Percentiles rank a stretch among this genome's conserved stretches.
Conservation (phyloP, 306 rosid species). For the Acacia acuminata region DNA sequence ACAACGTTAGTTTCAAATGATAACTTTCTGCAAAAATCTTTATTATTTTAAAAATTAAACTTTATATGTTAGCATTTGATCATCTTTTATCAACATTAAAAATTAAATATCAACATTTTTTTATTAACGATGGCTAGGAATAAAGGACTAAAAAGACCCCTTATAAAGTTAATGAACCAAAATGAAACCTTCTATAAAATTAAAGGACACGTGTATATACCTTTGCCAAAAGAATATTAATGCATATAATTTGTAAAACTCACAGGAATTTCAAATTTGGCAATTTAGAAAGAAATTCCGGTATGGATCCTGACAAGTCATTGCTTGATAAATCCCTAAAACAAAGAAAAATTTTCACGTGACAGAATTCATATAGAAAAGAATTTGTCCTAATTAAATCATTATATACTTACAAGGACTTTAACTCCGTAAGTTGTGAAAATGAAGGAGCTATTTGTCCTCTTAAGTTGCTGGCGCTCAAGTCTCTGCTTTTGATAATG, state of each 20-base stretch:
- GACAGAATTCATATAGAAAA: background rate
- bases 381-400: background rate
- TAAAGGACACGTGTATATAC: no score
- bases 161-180: no score
- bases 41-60: no score
- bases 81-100: no score
- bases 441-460: background rate
- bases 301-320: slow-evolving; percentile 40
- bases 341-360: background rate
- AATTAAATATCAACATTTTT: no score
- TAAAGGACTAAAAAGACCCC: no score
- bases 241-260: background rate
- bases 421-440: background rate
- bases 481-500: background rate
- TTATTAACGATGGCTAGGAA: no score
- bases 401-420: slow-evolving; percentile 7
- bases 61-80: no score
- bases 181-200: no score
- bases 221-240: no score
- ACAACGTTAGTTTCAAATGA: no score
- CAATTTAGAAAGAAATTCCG: slow-evolving; percentile 31
- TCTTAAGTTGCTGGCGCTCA: background rate
- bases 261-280: background rate
- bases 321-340: slow-evolving; percentile 49
- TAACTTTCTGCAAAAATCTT: no score